Conservation (phyloP, 805 yeast species). For the Candida berthetii region DNA sequence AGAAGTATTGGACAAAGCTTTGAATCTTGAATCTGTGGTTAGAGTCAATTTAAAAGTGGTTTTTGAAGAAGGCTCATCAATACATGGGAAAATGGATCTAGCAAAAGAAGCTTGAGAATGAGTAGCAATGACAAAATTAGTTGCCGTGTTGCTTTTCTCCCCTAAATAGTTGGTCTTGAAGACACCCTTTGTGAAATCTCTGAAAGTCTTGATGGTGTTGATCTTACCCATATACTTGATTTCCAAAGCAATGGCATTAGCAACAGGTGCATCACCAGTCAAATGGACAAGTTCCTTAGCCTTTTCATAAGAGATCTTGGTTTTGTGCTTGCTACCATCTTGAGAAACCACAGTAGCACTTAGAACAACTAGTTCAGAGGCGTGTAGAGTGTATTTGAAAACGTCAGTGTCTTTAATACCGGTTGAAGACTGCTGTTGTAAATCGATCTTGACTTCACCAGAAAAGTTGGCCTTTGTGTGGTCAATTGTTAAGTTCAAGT, state of each 20-base stretch:
- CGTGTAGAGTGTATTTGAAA: constrained; percentile 26
- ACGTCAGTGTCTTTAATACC: constrained; percentile 2
- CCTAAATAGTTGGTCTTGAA: constrained; percentile 63
- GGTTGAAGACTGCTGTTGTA: constrained; percentile 6
- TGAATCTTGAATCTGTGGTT: constrained; percentile 35
- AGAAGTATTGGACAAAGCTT: constrained; percentile 45
- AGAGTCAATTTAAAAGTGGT: constrained; percentile 44
- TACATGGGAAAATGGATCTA: constrained; percentile 56
- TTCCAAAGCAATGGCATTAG: constrained; percentile 11
- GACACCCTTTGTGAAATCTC: constrained; percentile 56
- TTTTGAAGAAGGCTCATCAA: constrained; percentile 59
- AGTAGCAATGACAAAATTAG: constrained; percentile 54
- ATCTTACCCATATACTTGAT: constrained; percentile 46
- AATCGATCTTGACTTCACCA: constrained; percentile 29
- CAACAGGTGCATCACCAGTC: constrained; percentile 18
- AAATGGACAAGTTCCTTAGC: constrained; percentile 29
- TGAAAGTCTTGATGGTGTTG: constrained; percentile 41
- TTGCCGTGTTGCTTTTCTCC: constrained; percentile 38
- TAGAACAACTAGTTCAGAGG: constrained; percentile 25
- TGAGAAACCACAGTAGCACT: constrained; percentile 5
- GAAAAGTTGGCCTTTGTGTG: constrained; percentile 41
- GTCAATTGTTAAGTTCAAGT: constrained; percentile 29
- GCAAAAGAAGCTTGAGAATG: constrained; percentile 70
- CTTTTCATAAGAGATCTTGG: constrained; percentile 31
- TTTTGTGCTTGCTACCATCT: constrained; percentile 20